Evolutionary conservation across 768 basidiomycete species (phyloP).

Genomic region (Boletus pseudo-olivaceus): DNA sequence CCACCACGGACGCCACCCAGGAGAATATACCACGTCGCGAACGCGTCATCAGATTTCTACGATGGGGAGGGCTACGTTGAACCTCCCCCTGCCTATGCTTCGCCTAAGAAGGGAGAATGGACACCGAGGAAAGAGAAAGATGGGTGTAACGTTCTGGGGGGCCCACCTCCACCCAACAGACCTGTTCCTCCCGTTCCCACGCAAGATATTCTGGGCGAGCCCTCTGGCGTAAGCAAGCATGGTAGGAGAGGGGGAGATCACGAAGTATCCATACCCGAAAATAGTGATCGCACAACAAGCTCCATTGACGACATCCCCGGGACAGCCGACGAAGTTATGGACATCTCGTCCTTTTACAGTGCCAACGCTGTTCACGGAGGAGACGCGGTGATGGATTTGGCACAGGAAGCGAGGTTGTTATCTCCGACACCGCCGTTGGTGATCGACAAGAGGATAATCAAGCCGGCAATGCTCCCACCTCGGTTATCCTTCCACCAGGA

Average conservation of each 20-base stretch:
- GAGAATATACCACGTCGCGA: conserved; percentile 41
- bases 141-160: background rate
- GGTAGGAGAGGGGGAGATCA: background rate
- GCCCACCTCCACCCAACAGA: conserved; percentile 12
- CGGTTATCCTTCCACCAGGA: conserved; percentile 54
- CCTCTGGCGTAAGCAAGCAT: conserved; percentile 3
- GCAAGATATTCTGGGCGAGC: background rate
- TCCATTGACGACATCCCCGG: conserved; percentile 13
- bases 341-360: conserved; percentile 25
- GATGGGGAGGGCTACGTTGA: conserved; percentile 27
- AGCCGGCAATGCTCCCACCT: conserved; percentile 38
- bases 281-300: background rate
- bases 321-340: conserved; percentile 27
- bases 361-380: conserved; percentile 5
- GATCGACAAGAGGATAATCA: conserved; percentile 23
- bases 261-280: background rate
- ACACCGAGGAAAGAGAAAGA: conserved; percentile 19
- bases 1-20: conserved; percentile 36
- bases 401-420: conserved; percentile 4
- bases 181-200: conserved; percentile 19
- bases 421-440: conserved; percentile 32
- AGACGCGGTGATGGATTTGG: conserved; percentile 4
- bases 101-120: conserved; percentile 13
- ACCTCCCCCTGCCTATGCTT: conserved; percentile 48
- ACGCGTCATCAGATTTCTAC: conserved; percentile 31